Conservation (phyloP, 148 eudicot species). For the Tetragonia tetragonoides region DNA sequence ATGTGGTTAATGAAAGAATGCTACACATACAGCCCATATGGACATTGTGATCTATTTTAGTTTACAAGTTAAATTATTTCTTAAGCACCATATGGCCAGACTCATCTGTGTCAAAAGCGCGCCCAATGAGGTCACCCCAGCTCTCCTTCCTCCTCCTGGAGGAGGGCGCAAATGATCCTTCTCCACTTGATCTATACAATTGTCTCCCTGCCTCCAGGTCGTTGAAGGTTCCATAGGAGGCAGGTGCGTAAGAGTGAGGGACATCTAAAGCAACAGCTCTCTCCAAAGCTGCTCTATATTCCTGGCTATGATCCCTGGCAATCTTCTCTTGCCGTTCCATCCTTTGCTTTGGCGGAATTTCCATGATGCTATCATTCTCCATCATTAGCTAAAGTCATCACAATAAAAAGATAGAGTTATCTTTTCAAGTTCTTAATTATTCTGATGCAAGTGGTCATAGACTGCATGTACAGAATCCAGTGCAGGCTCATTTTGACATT, state of each 20-base stretch:
- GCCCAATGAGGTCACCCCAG: constrained; percentile 58
- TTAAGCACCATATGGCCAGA: constrained; percentile 52
- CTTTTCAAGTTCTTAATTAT: neutral
- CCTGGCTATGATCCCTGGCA: constrained; percentile 68
- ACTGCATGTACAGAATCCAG: no score
- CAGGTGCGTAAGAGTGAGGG: constrained; percentile 59
- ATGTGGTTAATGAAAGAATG: constrained; percentile 25
- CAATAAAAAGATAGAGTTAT: neutral
- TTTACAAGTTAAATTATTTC: neutral
- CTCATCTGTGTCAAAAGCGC: constrained; percentile 57
- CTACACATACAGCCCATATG: neutral
- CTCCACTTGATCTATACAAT: constrained; percentile 27
- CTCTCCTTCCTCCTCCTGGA: constrained; percentile 45
- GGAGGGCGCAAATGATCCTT: constrained; percentile 34
- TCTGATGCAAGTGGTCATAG: no score
- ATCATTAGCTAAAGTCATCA: constrained; percentile 49
- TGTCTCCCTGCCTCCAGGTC: constrained; percentile 39
- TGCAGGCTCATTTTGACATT: no score
- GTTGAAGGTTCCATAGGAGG: constrained; percentile 76
- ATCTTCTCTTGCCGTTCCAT: constrained; percentile 77
- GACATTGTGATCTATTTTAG: neutral
- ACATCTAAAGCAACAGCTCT: constrained; percentile 65
- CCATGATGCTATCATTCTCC: constrained; percentile 65
- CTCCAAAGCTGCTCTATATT: constrained; percentile 63
- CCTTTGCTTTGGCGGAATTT: constrained; percentile 62